Evolutionary conservation across 2,329 filamentous ascomycete species (phyloP).

Genomic region (Colletotrichum lindemuthianum): DNA sequence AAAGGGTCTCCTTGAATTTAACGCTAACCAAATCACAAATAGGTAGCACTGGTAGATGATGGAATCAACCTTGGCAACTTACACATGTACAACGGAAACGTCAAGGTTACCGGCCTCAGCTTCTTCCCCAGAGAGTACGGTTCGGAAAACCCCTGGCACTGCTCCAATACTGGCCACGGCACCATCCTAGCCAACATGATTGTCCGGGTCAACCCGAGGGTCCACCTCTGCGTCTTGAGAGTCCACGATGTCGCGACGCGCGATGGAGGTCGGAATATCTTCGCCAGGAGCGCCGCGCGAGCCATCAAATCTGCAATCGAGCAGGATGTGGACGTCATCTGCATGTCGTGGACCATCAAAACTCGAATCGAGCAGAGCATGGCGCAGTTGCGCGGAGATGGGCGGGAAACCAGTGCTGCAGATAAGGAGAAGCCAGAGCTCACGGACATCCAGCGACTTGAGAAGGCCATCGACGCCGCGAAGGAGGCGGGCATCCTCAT

Average conservation of each 20-base stretch:
- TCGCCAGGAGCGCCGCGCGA: neutral
- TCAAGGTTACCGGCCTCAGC: neutral
- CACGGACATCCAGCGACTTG: neutral
- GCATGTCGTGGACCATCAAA: constrained; percentile 3
- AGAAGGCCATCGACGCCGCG: neutral
- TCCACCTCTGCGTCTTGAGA: too few species aligned
- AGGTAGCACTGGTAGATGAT: neutral
- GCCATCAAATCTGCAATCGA: neutral
- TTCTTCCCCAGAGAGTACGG: neutral
- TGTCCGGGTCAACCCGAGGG: neutral
- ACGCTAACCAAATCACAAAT: too few species aligned
- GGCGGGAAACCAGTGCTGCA: too few species aligned
- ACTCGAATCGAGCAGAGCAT: neutral
- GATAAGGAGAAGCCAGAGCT: neutral
- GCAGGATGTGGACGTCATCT: neutral
- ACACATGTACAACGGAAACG: neutral
- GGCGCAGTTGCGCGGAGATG: too few species aligned
- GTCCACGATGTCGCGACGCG: neutral
- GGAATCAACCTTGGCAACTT: neutral
- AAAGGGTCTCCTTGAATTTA: too few species aligned
- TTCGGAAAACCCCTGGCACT: neutral
- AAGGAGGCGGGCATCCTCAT: neutral
- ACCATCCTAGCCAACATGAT: constrained; percentile 1
- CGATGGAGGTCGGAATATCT: neutral
- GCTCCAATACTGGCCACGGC: neutral